These are phyloP conservation scores for Annulohypoxylon maeteangense DNA, from an alignment of 495 filamentous ascomycete species.

Conservation along the genomic window DNA sequence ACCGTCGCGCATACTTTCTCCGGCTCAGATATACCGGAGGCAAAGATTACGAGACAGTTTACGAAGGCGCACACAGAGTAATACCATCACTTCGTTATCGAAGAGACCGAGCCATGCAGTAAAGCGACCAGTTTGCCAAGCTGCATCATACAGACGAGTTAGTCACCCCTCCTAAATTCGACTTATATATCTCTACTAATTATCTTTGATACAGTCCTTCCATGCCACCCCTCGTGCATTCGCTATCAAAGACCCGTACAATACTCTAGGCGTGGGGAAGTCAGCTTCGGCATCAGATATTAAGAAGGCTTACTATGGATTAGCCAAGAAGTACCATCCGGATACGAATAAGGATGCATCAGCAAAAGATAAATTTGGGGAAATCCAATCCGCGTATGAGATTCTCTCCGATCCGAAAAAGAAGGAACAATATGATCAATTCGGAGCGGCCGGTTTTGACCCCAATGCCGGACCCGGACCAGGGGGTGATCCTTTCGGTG, in stretches of 20 bases:
- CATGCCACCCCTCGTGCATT: constrained; percentile 72
- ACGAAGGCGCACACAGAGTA: constrained; percentile 44
- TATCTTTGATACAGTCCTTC: constrained; percentile 67
- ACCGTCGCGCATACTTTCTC: constrained; percentile 60
- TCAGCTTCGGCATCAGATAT: constrained; percentile 84
- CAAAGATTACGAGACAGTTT: constrained; percentile 52
- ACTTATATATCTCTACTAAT: constrained; percentile 19
- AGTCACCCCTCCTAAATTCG: constrained; percentile 16
- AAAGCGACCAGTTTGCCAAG: constrained; percentile 10
- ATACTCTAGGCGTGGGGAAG: constrained; percentile 83
- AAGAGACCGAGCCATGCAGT: constrained; percentile 20
- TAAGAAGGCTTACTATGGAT: constrained; percentile 97
- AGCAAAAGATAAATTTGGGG: constrained; percentile 93
- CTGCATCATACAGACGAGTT: constrained; percentile 37
- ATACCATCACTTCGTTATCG: constrained; percentile 42
- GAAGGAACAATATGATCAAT: constrained; percentile 88
- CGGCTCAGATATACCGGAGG: constrained; percentile 59
- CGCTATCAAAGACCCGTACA: constrained; percentile 83
- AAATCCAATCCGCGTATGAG: constrained; percentile 93
- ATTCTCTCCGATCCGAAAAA: constrained; percentile 91
- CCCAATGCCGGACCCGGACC: constrained; percentile 77
- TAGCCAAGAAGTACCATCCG: constrained; percentile 98
- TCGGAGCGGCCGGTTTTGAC: constrained; percentile 89
- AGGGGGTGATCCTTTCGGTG: constrained; percentile 64
- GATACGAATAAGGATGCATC: constrained; percentile 94